Evolutionary conservation across 768 basidiomycete genomes (phyloP).

Genomic region (Fistulinella prunicolor): DNA sequence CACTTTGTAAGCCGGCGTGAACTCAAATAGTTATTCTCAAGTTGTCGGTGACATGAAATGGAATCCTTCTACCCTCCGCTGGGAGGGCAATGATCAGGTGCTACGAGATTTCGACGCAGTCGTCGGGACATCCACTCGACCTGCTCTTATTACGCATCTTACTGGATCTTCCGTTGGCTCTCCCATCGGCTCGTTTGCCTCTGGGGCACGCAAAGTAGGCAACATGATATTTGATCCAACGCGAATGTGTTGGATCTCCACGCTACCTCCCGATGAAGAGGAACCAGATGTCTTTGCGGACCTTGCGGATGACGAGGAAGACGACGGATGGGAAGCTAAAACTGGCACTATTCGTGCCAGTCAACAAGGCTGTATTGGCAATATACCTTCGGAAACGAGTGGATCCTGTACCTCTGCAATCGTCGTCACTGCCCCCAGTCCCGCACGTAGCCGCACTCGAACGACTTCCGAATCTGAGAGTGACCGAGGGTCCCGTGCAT

Average conservation of each 20-base stretch:
- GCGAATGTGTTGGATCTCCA: slow-evolving; percentile 94
- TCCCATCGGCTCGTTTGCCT: slow-evolving; percentile 67
- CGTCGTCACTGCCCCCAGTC: slow-evolving; percentile 49
- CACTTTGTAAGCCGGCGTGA: slow-evolving; percentile 2
- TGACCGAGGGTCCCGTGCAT: slow-evolving; percentile 71
- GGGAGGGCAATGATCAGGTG: slow-evolving; percentile 96
- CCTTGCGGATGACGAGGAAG: slow-evolving; percentile 87
- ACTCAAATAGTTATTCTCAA: slow-evolving; percentile 33
- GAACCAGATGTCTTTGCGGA: slow-evolving; percentile 96
- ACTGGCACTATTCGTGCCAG: slow-evolving; percentile 78
- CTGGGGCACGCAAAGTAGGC: slow-evolving; percentile 87
- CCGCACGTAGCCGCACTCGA: slow-evolving; percentile 59
- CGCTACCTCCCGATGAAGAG: slow-evolving; percentile 80
- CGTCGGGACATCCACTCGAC: slow-evolving; percentile 79
- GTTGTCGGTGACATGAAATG: slow-evolving; percentile 97
- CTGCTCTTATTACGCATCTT: slow-evolving; percentile 93
- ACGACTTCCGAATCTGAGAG: slow-evolving; percentile 75
- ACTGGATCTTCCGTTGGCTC: slow-evolving; percentile 86
- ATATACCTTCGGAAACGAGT: slow-evolving; percentile 28
- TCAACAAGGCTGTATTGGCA: slow-evolving; percentile 36
- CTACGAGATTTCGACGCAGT: slow-evolving; percentile 86
- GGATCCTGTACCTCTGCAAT: slow-evolving; percentile 24
- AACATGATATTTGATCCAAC: slow-evolving; percentile 97
- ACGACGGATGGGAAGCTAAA: slow-evolving; percentile 65
- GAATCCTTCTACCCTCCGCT: slow-evolving; percentile 86